phyloP scores from a whole-genome alignment of 1,284 basidiomycete species.

The Takashimella tepidaria region DNA sequence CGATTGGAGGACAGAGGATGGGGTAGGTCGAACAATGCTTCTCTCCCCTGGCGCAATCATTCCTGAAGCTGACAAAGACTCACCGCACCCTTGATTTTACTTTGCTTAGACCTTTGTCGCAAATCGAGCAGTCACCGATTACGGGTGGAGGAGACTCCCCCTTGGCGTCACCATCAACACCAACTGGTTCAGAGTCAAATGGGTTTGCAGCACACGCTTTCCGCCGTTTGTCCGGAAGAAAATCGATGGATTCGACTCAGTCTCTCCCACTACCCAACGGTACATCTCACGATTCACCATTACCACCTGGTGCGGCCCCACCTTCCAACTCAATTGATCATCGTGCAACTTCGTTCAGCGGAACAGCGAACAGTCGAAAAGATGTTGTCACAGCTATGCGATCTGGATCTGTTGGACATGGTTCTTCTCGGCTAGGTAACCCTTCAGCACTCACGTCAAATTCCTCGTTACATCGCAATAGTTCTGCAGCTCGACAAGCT shows the following conservation, averaged over 20 bases:
- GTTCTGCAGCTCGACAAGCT: constrained; percentile 28
- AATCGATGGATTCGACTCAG: constrained; percentile 43
- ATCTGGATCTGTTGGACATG: constrained; percentile 26
- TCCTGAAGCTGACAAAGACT: background rate
- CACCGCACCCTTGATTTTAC: constrained; percentile 2
- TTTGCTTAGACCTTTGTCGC: constrained; percentile 31
- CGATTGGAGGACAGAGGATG: constrained; percentile 8
- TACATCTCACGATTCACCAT: constrained; percentile 15
- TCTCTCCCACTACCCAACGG: constrained; percentile 28
- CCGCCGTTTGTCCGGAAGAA: constrained; percentile 28
- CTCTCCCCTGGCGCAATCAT: background rate
- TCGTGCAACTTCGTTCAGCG: constrained; percentile 47
- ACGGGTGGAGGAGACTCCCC: constrained; percentile 17
- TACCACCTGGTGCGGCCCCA: constrained; percentile 32
- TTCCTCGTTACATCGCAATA: constrained; percentile 28
- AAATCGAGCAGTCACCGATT: constrained; percentile 23
- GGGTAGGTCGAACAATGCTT: constrained; percentile 13
- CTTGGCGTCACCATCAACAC: constrained; percentile 32
- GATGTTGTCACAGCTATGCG: constrained; percentile 34
- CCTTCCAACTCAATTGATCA: constrained; percentile 22
- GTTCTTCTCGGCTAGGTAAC: background rate
- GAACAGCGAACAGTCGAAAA: constrained; percentile 28
- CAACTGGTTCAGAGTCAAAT: constrained; percentile 35
- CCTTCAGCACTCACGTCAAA: constrained; percentile 36
- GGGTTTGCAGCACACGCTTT: constrained; percentile 24